Base-by-base conservation (phyloP, 129 eudicot species). In the sunflower (Helianthus annuus) region DNA sequence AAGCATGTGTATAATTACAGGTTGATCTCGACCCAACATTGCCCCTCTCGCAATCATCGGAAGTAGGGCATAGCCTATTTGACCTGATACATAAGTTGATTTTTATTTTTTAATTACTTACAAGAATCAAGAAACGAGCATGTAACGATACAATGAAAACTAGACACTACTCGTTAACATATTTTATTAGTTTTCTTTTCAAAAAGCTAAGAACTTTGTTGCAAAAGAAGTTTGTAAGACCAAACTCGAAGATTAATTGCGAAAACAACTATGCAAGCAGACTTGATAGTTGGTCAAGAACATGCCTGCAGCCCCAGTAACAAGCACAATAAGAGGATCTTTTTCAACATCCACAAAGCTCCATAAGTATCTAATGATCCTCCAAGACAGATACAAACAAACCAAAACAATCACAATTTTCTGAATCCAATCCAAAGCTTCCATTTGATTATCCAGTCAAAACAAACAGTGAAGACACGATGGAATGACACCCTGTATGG, bases 231-330 rank as follows among this genome's bases (percentile, higher is more conserved):
- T 44, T 44, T 44, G 57, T n/a, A 27, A 29, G 48, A 10, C 36
- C 63, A 10, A 2, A 49, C 2, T 4, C 6, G 55, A 14, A 3
- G 29, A 44, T n/a, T 32, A 27, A 29, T 60, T 10, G 10, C 14
- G 17, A 60, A 60, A 60, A 34, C 53, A 73, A 6, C 0, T 61
- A 73, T 13, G 64, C 38, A 24, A 24, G 39, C 38, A 57, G 39
- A 57, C 64, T 57, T 24, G n/a, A 57, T 57, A 49, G 42, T 9
- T 60, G 19, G 44, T 29, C 19, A 52, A 45, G 4, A 32, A 85
- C 96, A 85, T 87, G 93, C 98, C 98, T 85, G 96, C 95, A 78
- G 96, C 98, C 44, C 90, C 92, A 29, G 96, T 85, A 51, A 93
- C 95, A 79, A 93, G 95, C 1, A 93, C 89, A 39, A 74, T 74